phyloP scores from a whole-genome alignment of 164 flowering plant species.

The Dillenia turbinata region DNA sequence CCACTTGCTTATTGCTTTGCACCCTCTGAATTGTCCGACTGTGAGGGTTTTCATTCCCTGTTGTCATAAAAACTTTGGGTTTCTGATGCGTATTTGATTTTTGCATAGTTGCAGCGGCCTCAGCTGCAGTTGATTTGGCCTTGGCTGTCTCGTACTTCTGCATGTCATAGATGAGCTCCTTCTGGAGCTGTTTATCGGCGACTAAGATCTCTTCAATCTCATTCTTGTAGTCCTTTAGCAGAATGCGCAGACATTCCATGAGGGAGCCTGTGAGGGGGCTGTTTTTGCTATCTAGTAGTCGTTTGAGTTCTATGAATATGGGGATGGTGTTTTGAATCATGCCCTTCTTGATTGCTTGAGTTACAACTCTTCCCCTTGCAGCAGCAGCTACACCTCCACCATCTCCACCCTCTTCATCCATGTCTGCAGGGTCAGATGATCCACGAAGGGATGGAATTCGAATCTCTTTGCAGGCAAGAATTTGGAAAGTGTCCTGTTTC shows the following conservation, averaged over 20 bases:
- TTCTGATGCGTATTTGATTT: constrained; percentile 22
- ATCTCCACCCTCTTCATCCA: constrained; percentile 64
- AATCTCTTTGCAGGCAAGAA: constrained; percentile 89
- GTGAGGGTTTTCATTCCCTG: constrained; percentile 10
- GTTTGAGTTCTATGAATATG: constrained; percentile 87
- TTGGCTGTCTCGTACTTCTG: constrained; percentile 70
- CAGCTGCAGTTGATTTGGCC: constrained; percentile 48
- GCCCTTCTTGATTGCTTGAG: constrained; percentile 79
- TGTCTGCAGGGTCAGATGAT: constrained; percentile 51
- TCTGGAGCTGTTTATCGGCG: constrained; percentile 90
- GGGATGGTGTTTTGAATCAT: constrained; percentile 90
- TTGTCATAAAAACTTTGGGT: constrained; percentile 21
- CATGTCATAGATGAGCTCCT: constrained; percentile 93
- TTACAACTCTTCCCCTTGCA: constrained; percentile 63
- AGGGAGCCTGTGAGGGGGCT: constrained; percentile 89
- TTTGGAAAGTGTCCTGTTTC: constrained; percentile 75
- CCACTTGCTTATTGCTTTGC: constrained; percentile 36
- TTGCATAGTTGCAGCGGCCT: constrained; percentile 40
- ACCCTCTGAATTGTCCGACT: constrained; percentile 20
- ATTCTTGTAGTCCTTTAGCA: constrained; percentile 90
- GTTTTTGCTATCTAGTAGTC: constrained; percentile 79
- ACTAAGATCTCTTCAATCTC: constrained; percentile 90
- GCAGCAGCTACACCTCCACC: constrained; percentile 36
- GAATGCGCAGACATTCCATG: constrained; percentile 89
- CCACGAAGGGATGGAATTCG: constrained; percentile 58